Evolutionary conservation across 495 filamentous ascomycete species (phyloP), one percentile per base, ranked within the genome.

Genomic region (Penicillium herquei): DNA sequence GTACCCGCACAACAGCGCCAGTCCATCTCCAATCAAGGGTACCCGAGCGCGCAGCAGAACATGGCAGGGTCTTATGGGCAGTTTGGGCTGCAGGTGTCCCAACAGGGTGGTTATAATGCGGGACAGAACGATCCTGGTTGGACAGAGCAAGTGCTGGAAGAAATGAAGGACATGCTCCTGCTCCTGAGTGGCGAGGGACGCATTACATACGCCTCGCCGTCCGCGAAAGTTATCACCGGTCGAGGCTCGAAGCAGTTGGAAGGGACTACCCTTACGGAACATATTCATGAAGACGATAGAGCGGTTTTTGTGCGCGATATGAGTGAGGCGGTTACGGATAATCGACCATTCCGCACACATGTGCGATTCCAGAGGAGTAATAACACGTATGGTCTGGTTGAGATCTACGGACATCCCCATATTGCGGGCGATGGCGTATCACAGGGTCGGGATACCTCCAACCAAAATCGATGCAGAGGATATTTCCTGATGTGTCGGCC

Each of bases 401-500:
- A 98, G 69, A 84, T 90, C 6, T 85, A 91, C 61, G 94, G 94
- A 7, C 94, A 98, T 64, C 89, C 93, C 26, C 94, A 98, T 71
- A 81, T 96, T 52, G 83, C 87, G 14, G 81, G 81, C n/a, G 84
- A 89, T 51, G 78, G 81, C 51, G 64, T 62, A 17, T 54, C 61
- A 11, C 87, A 56, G 80, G 81, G 0, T 18, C 51, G 51, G 50
- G 52, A 51, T 18, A 80, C 77, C 37, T 85, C 86, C 51, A 77
- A 78, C 50, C 76, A 84, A 31, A 81, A 85, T 3, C 87, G 86
- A 59, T 96, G 93, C 71, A 83, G 87, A 56, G 92, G 93, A 14
- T 88, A 96, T 65, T 96, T 98, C 70, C 89, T 98, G 77, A 90
- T 96, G 84, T 85, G 91, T 21, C 81, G 94, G 17, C 94, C 91